Conservation (phyloP, 768 basidiomycete species). For the Cyclocybe cylindracea region DNA sequence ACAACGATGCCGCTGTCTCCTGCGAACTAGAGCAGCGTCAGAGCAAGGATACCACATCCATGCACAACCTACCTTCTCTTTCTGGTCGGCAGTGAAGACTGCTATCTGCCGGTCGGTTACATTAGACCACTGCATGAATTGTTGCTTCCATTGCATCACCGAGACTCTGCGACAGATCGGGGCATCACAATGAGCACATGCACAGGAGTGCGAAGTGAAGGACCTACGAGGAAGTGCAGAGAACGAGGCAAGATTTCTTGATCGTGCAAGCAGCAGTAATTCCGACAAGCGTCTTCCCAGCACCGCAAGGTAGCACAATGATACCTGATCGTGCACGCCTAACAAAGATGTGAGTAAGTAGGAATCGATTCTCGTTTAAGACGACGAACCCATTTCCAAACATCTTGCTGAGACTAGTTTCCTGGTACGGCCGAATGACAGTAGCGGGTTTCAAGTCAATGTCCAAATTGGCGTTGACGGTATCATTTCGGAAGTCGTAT, state of each 20-base stretch:
- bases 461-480: slow-evolving; percentile 93
- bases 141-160: slow-evolving; percentile 99
- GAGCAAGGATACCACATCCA: neutral
- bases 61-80: slow-evolving; percentile 73
- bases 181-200: neutral
- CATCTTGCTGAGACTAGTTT: slow-evolving; percentile 98
- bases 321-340: slow-evolving; percentile 98
- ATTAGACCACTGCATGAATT: slow-evolving; percentile 99
- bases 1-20: slow-evolving; percentile 98
- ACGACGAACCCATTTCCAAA: slow-evolving; percentile 90
- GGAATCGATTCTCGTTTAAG: slow-evolving; percentile 2
- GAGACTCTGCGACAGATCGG: slow-evolving; percentile 57
- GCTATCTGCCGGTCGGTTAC: slow-evolving; percentile 96
- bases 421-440: slow-evolving; percentile 96
- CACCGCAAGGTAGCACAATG: slow-evolving; percentile 97
- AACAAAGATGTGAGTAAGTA: neutral
- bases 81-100: slow-evolving; percentile 96
- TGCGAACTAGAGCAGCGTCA: slow-evolving; percentile 64
- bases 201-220: neutral
- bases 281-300: slow-evolving; percentile 98
- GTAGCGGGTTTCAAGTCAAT: slow-evolving; percentile 99
- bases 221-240: slow-evolving; percentile 96
- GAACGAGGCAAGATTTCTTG: slow-evolving; percentile 96
- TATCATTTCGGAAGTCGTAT: slow-evolving; percentile 98
- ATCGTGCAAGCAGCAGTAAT: slow-evolving; percentile 99